Evolutionary conservation across 2,329 filamentous ascomycete genomes (phyloP), one percentile per base, ranked within the genome.

Genomic region (Penicillium vulpinum): DNA sequence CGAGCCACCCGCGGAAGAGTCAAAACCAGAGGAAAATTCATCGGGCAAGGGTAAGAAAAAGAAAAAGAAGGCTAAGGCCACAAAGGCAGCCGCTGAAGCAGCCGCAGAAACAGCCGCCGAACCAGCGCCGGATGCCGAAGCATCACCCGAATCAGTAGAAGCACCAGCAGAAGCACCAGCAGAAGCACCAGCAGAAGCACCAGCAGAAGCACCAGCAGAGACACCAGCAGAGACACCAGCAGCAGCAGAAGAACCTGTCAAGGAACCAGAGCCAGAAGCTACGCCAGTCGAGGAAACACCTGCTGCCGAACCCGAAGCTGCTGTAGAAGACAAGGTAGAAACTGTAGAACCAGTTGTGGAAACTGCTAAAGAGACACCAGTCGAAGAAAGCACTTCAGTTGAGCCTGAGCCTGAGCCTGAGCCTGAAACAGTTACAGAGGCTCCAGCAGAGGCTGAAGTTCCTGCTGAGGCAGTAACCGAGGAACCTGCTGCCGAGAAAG

Each of bases 1-100:
- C 2, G 53, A 62, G 15, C 40, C 45, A 22, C 28, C 43, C 11
- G 28, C 44, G 7, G 65, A 62, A 21, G 53, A 59, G 6, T 16
- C 47, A 22, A 18, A 43, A 10, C 1, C 33, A 15, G 51, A 48
- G 44, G 59, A 59, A 56, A 44, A 41, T 7, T 16, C 28, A 22
- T 5, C 31, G 4, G 39, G 13, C 31, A 54, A 53, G 31, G 52
- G 51, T 31, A 70, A 69, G 28, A 57, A 59, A 21, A 57, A 60
- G 24, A 58, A 58, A 16, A 60, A 60, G 39, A 61, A 61, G 46
- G 35, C 9, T 16, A 61, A 61, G 40, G 39, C 29, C 22, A 18
- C 21, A 4, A 59, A 57, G 45, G 31, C 29, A 36, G 28, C 49
- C 15, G 67, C n/a, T n/a, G n/a, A n/a, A n/a, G n/a, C n/a, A n/a